Base-by-base conservation (phyloP, 108 stramenopile genomes). In the Fragilariopsis cylindrus region DNA sequence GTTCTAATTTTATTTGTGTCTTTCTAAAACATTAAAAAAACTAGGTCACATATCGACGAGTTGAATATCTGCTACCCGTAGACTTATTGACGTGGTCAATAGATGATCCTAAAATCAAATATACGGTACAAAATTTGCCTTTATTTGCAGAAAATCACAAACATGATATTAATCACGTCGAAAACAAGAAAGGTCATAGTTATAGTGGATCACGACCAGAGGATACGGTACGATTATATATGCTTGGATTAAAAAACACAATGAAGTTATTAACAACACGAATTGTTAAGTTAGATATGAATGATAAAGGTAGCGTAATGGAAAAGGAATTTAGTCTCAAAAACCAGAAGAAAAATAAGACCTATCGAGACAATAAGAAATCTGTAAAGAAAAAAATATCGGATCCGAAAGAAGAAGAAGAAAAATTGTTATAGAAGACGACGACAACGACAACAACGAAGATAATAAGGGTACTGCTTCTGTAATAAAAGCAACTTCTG, bases 41-140 rank as follows among this genome's bases (percentile, higher is more conserved):
- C 7, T n/a, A 63, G 62, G 13, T 87, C 48, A 76, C 80, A 3
- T 83, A 85, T 75, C 83, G 93, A 21, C 81, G 93, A 5, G 74
- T 89, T 5, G 91, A 94, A 71, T 94, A 92, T 50, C 71, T 91
- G 16, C 56, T 94, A 15, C 93, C 93, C 0, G 73, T 86, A 4
- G 89, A 90, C 60, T 78, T 94, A 40, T 74, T 94, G 8, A 76
- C 46, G 18, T 64, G 60, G 65, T 40, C 48, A 3, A 5, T 16
- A 3, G 21, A 18, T 30, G 30, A 44, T 44, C 46, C 48, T 8
- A 53, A 76, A 48, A 39, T 71, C 16, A 9, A 53, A 68, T 15
- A 63, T 21, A 60, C 50, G 48, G 49, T 63, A 11, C 80, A 68
- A 47, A 16, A 62, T 7, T 48, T 75, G 44, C 80, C 79, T 16